Conservation (phyloP, 306 rosid species). For the Fagus crenata region DNA sequence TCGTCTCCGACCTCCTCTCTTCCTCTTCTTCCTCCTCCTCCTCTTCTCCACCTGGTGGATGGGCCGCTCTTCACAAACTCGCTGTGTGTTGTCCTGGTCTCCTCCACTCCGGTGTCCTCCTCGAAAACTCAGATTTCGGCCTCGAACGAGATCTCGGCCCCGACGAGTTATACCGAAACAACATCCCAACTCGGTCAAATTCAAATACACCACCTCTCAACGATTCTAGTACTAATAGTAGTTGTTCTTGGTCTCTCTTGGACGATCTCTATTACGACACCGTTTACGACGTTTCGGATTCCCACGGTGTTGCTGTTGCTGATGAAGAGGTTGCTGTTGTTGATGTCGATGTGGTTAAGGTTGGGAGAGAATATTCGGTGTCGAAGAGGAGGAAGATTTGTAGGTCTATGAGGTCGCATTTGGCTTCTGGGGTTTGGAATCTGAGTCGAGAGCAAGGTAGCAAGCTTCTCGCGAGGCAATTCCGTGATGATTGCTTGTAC, state of each 20-base stretch:
- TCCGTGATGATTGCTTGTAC: slow-evolving; percentile 76
- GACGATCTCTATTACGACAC: slow-evolving; percentile 80
- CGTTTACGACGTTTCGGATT: slow-evolving; percentile 49
- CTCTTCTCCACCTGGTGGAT: slow-evolving; percentile 40
- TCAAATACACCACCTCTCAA: background rate
- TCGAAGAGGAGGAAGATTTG: slow-evolving; percentile 47
- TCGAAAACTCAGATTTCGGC: slow-evolving; percentile 75
- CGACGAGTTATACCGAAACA: slow-evolving; percentile 28
- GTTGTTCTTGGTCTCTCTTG: slow-evolving; percentile 68
- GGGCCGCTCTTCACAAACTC: slow-evolving; percentile 72
- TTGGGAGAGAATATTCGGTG: slow-evolving; percentile 19
- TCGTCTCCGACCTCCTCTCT: slow-evolving; percentile 51
- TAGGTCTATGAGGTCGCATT: slow-evolving; percentile 56
- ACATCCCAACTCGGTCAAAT: background rate
- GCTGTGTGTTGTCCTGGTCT: slow-evolving; percentile 90
- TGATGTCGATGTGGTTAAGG: slow-evolving; percentile 30
- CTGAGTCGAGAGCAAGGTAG: slow-evolving; percentile 79
- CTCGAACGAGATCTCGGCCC: slow-evolving; percentile 74
- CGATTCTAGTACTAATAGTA: background rate
- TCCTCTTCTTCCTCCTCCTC: background rate
- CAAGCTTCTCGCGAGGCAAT: slow-evolving; percentile 73
- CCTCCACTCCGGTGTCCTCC: slow-evolving; percentile 72
- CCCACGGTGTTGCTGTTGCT: slow-evolving; percentile 9
- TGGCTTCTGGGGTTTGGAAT: slow-evolving; percentile 75
- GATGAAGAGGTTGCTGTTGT: slow-evolving; percentile 17